Evolutionary conservation across 1,284 basidiomycete species (phyloP).

Genomic region (Sporisorium exsertum): DNA sequence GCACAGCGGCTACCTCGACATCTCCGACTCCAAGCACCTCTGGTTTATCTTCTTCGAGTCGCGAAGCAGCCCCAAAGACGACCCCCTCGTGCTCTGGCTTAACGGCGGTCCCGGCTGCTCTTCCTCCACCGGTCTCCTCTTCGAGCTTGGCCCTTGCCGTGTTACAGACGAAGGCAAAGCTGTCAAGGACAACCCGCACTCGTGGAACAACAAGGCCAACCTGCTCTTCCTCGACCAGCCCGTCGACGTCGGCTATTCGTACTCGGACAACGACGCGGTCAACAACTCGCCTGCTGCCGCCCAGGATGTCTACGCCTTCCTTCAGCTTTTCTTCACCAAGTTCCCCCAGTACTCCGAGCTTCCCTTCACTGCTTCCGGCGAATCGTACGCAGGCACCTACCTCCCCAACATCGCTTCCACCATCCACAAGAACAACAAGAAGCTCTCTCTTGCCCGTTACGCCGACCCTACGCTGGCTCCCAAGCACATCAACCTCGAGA

Average conservation of each 20-base stretch:
- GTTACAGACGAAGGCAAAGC: constrained; percentile 78
- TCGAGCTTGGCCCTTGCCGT: constrained; percentile 88
- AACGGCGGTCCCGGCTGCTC: constrained; percentile 80
- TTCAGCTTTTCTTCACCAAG: constrained; percentile 82
- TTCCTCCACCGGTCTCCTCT: constrained; percentile 73
- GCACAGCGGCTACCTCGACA: constrained; percentile 85
- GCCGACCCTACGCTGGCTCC: constrained; percentile 38
- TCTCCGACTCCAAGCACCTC: constrained; percentile 84
- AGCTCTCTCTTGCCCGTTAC: constrained; percentile 47
- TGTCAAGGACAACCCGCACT: constrained; percentile 79
- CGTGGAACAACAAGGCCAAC: constrained; percentile 80
- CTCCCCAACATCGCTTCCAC: constrained; percentile 64
- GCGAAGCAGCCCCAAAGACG: constrained; percentile 78
- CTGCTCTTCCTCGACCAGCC: constrained; percentile 83
- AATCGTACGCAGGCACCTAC: constrained; percentile 77
- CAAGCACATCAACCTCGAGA: constrained; percentile 63
- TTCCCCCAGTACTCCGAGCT: constrained; percentile 66
- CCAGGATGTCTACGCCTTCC: constrained; percentile 88
- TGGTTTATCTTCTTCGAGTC: constrained; percentile 93
- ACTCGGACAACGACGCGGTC: constrained; percentile 79
- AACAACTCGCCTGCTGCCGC: constrained; percentile 80
- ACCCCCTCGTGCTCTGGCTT: constrained; percentile 87
- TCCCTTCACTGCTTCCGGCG: constrained; percentile 71
- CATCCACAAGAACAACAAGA: constrained; percentile 67
- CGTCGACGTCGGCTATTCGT: constrained; percentile 87